phyloP scores from a whole-genome alignment of 352 stramenopile species.

The Chrysophaeum taylorii region DNA sequence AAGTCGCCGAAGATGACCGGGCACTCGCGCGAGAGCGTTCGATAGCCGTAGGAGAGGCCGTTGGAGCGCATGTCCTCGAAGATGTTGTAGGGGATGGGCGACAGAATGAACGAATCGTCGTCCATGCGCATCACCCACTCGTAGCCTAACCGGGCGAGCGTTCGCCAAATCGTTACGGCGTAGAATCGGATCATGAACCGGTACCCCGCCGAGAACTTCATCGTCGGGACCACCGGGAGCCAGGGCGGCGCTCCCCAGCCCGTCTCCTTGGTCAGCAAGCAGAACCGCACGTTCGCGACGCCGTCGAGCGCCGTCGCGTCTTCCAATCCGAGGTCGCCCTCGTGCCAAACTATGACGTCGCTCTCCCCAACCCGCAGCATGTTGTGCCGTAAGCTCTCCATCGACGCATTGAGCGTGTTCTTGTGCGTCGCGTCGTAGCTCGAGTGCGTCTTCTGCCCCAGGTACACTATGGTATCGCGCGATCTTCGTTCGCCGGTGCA shows the following conservation, averaged over 20 bases:
- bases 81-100: constrained; percentile 47
- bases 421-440: constrained; percentile 6
- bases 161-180: constrained; percentile 47
- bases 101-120: constrained; percentile 52
- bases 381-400: not conserved
- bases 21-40: constrained; percentile 12
- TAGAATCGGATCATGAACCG: constrained; percentile 54
- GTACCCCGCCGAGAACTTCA: constrained; percentile 29
- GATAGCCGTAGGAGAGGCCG: constrained; percentile 44
- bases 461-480: constrained; percentile 3
- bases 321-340: not conserved
- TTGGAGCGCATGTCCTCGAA: constrained; percentile 48
- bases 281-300: constrained; percentile 12
- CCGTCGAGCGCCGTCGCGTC: constrained; percentile 11
- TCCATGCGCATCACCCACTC: constrained; percentile 52
- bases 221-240: not conserved
- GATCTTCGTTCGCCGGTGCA: not conserved
- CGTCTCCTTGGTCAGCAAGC: not conserved
- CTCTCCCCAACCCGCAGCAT: not conserved
- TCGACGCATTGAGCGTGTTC: constrained; percentile 13
- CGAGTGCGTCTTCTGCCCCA: not conserved
- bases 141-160: constrained; percentile 40
- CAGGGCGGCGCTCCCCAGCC: not conserved
- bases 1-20: constrained; percentile 12
- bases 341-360: constrained; percentile 12